Evolutionary conservation across 2,329 filamentous ascomycete genomes (phyloP).

Genomic region (Chrysoporthe austroafricana): DNA sequence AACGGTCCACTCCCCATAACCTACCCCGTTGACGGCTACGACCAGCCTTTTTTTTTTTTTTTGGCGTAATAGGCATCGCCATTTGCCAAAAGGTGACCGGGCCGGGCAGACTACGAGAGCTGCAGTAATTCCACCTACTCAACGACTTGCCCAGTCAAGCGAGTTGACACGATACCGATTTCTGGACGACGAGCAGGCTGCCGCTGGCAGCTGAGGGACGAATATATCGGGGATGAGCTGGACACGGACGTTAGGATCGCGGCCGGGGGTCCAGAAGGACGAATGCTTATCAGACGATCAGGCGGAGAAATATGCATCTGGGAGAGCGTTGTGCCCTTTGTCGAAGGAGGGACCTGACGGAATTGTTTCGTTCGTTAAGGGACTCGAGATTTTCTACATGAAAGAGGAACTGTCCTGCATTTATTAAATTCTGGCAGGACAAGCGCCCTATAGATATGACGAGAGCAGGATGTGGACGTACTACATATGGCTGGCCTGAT

Average conservation of each 20-base stretch:
- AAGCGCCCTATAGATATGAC: background rate
- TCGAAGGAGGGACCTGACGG: background rate
- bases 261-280: background rate
- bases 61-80: conserved; percentile 1
- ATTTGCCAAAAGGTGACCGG: background rate
- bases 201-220: conserved; percentile 6
- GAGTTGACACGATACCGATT: background rate
- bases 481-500: background rate
- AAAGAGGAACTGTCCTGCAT: background rate
- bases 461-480: background rate
- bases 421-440: background rate
- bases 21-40: conserved; percentile 18
- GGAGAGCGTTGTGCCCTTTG: conserved; percentile 21
- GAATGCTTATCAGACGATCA: conserved; percentile 1
- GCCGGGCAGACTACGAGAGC: conserved; percentile 6
- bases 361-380: conserved; percentile 10
- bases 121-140: conserved; percentile 6
- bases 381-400: background rate
- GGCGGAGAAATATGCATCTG: conserved; percentile 12
- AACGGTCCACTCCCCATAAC: conserved; percentile 18
- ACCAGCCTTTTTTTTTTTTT: conserved; percentile 1
- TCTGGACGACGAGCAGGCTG: conserved; percentile 1
- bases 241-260: background rate
- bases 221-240: conserved; percentile 5
- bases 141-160: conserved; percentile 10